phyloP scores from a whole-genome alignment of 768 basidiomycete genomes.

The Kwoniella heveanensis region DNA sequence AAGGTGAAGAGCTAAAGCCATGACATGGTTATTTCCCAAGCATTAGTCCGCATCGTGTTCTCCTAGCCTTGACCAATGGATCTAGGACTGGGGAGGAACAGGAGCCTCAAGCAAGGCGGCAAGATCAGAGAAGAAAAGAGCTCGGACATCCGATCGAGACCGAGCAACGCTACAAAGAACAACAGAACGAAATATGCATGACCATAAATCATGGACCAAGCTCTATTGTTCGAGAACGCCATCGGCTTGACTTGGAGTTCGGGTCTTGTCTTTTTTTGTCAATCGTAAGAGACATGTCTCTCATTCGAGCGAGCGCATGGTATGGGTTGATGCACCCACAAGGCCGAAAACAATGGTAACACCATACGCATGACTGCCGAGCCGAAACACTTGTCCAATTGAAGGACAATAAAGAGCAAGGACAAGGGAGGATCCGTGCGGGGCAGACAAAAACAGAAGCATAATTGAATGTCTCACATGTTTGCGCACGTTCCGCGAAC shows the following conservation, averaged over 20 bases:
- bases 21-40: background rate
- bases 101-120: background rate
- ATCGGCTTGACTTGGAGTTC: background rate
- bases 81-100: too few species aligned
- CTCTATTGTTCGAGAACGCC: background rate
- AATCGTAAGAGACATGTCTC: background rate
- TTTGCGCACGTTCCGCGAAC: background rate
- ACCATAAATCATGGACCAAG: background rate
- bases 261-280: background rate
- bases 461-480: conserved; percentile 1
- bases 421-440: background rate
- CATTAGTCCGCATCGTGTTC: background rate
- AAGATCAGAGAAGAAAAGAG: background rate
- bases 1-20: too few species aligned
- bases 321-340: background rate
- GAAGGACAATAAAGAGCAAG: background rate
- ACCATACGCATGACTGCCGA: background rate
- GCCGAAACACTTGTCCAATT: background rate
- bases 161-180: background rate
- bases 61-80: background rate
- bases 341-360: background rate
- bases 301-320: background rate
- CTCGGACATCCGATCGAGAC: too few species aligned
- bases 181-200: background rate
- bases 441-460: background rate